Evolutionary conservation across 345 rosid genomes (phyloP).

Genomic region (Stellera chamaejasme): DNA sequence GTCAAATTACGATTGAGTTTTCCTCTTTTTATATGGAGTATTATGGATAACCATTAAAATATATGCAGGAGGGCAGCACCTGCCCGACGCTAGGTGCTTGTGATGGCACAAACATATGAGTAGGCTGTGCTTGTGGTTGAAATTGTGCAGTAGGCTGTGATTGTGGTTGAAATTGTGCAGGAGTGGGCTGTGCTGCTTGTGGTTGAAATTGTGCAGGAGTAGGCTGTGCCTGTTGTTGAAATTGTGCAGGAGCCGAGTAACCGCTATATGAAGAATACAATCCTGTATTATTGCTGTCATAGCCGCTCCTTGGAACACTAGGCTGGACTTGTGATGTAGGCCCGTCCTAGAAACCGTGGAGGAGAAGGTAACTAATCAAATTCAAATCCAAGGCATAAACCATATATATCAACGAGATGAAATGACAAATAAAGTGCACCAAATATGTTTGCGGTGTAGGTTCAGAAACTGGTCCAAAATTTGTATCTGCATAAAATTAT

Average conservation of each 20-base stretch:
- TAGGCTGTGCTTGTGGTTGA: constrained; percentile 37
- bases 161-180: constrained; percentile 58
- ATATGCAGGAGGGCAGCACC: constrained; percentile 23
- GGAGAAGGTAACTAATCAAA: too few relatives aligned
- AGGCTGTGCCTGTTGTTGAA: constrained; percentile 36
- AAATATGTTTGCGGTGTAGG: constrained; percentile 37
- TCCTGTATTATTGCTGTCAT: constrained; percentile 48
- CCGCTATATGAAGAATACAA: constrained; percentile 39
- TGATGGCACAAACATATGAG: constrained; percentile 60
- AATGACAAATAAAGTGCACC: constrained; percentile 20
- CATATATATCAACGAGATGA: background rate
- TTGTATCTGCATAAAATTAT: background rate
- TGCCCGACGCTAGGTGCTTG: constrained; percentile 46
- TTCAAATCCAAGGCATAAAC: background rate
- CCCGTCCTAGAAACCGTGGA: constrained; percentile 25
- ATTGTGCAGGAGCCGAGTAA: constrained; percentile 49
- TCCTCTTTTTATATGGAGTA: too few relatives aligned
- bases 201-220: constrained; percentile 24
- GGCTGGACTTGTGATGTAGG: constrained; percentile 36
- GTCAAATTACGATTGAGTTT: too few relatives aligned
- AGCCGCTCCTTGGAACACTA: constrained; percentile 38
- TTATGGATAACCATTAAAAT: too few relatives aligned
- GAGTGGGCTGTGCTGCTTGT: constrained; percentile 25
- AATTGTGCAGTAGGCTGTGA: constrained; percentile 29
- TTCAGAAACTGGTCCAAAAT: constrained; percentile 20